phyloP scores from a whole-genome alignment of 257 asterid species.

The Solanum virginianum region DNA sequence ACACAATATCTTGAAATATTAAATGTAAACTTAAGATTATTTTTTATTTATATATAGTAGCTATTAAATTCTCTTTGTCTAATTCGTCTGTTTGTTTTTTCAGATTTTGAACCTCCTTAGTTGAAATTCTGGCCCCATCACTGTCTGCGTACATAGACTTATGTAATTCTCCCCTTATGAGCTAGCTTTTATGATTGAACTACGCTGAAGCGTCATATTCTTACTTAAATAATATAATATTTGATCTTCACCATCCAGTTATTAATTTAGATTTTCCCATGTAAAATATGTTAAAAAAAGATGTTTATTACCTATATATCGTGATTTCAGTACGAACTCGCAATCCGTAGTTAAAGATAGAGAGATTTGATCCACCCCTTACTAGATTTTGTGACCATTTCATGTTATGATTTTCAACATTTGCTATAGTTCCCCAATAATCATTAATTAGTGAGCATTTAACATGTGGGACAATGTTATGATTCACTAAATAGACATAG shows the following conservation, averaged over 20 bases:
- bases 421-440: not conserved
- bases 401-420: not conserved
- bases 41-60: too few species aligned
- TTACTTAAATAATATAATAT: not conserved
- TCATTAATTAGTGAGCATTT: not conserved
- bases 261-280: not conserved
- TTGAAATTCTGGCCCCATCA: too few species aligned
- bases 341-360: too few species aligned
- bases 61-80: fast-evolving
- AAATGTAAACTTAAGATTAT: too few species aligned
- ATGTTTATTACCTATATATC: not conserved
- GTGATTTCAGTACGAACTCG: not conserved
- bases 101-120: too few species aligned
- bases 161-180: too few species aligned
- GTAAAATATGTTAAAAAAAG: not conserved
- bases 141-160: too few species aligned
- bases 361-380: too few species aligned
- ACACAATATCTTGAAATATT: too few species aligned
- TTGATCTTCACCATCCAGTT: not conserved
- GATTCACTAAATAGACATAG: not conserved
- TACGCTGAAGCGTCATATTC: too few species aligned
- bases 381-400: not conserved
- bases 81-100: too few species aligned
- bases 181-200: too few species aligned
- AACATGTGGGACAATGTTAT: not conserved